A percentile compares a stretch with the other conserved stretches of the same genome.
Evolutionary conservation across 1,284 basidiomycete species (phyloP).

Genomic region (Meripilus lineatus): DNA sequence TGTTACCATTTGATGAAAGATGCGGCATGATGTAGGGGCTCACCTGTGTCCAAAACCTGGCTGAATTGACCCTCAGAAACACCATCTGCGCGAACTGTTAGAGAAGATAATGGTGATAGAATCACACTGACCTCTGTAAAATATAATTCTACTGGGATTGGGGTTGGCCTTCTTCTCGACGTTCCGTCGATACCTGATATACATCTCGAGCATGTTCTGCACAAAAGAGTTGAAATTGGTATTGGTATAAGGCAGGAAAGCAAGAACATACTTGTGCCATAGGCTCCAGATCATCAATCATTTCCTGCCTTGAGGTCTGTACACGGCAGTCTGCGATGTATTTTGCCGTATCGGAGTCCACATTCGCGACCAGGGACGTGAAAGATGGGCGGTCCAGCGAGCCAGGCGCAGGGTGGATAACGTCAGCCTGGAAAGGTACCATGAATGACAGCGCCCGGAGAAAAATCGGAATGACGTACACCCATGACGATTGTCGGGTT

Average conservation of each 20-base stretch:
- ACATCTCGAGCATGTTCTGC: conserved; percentile 50
- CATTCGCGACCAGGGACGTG: conserved; percentile 68
- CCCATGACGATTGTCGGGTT: conserved; percentile 79
- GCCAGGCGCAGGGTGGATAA: conserved; percentile 74
- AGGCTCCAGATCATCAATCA: conserved; percentile 62
- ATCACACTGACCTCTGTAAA: conserved; percentile 55
- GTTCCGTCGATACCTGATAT: conserved; percentile 45
- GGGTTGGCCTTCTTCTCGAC: conserved; percentile 47
- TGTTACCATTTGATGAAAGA: neutral
- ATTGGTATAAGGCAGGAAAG: neutral
- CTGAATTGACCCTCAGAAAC: conserved; percentile 78
- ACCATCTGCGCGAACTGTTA: conserved; percentile 46
- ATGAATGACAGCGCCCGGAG: conserved; percentile 1
- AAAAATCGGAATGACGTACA: conserved; percentile 22
- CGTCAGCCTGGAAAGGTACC: conserved; percentile 52
- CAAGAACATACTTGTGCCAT: conserved; percentile 48
- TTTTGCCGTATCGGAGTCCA: conserved; percentile 60
- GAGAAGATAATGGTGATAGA: neutral
- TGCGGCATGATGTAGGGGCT: conserved; percentile 15
- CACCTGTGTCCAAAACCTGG: conserved; percentile 59
- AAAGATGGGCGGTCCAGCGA: conserved; percentile 70
- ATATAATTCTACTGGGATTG: conserved; percentile 63
- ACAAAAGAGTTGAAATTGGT: neutral
- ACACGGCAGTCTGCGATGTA: conserved; percentile 53
- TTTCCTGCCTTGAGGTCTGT: conserved; percentile 66